These are phyloP conservation scores for Penicillium turbatum DNA, from an alignment of 495 filamentous ascomycete species.

Conservation along the genomic window DNA sequence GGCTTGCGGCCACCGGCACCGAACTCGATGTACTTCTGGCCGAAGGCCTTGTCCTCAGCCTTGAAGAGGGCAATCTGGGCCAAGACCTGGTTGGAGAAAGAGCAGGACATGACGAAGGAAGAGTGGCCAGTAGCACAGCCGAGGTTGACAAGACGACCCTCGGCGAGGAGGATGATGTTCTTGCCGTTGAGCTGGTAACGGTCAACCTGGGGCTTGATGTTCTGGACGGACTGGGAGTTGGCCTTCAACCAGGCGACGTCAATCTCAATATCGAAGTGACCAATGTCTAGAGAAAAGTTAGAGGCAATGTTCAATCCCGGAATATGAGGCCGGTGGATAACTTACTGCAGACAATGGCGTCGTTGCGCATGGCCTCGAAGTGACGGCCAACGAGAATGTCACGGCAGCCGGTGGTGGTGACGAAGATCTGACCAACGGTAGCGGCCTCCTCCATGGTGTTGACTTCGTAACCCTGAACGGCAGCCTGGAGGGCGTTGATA, in stretches of 20 bases:
- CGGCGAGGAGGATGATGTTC: constrained; percentile 96
- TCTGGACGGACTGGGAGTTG: constrained; percentile 85
- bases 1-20: constrained; percentile 85
- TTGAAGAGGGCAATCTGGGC: constrained; percentile 99
- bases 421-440: constrained; percentile 88
- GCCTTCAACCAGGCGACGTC: constrained; percentile 99
- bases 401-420: constrained; percentile 98
- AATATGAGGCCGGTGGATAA: neutral
- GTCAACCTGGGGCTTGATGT: constrained; percentile 99
- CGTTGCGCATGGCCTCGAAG: constrained; percentile 97
- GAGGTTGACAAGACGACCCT: constrained; percentile 98
- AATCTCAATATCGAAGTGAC: constrained; percentile 99
- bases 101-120: constrained; percentile 99
- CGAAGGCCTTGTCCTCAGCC: constrained; percentile 79
- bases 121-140: constrained; percentile 99
- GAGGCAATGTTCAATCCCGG: constrained; percentile 32
- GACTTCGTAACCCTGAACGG: constrained; percentile 95
- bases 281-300: constrained; percentile 57
- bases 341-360: constrained; percentile 96
- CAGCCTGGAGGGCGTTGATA: constrained; percentile 99
- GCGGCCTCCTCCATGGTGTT: constrained; percentile 96
- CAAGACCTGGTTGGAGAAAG: constrained; percentile 99
- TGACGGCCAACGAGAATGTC: constrained; percentile 89
- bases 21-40: constrained; percentile 93
- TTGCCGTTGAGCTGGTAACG: constrained; percentile 94